A percentile compares a stretch with the other conserved stretches of the same genome.
Conservation (phyloP, 495 filamentous ascomycete genomes). For the Annulohypoxylon bovei region DNA sequence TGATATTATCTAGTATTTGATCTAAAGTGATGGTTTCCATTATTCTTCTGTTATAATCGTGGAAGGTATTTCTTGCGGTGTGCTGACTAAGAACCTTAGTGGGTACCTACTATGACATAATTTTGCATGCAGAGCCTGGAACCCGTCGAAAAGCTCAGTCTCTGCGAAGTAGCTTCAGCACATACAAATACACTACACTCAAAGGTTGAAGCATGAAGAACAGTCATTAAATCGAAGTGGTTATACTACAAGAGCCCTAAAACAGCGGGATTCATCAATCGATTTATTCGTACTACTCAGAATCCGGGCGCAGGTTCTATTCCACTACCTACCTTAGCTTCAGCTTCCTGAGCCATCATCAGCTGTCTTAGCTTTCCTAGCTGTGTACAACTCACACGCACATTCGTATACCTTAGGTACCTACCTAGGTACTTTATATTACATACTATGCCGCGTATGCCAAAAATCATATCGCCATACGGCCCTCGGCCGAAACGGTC, state of each 20-base stretch:
- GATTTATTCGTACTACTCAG: neutral
- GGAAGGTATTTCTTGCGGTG: neutral
- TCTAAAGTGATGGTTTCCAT: neutral
- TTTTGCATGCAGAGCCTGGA: neutral
- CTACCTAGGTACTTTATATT: neutral
- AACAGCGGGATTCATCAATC: neutral
- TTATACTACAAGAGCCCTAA: neutral
- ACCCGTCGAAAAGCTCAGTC: neutral
- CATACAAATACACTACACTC: neutral
- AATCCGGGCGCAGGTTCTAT: neutral
- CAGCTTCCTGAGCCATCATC: no score
- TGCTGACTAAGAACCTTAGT: conserved; percentile 18
- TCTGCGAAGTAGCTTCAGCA: neutral
- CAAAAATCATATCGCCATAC: conserved; percentile 47
- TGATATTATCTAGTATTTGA: neutral
- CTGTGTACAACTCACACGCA: neutral
- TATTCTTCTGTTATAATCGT: no score
- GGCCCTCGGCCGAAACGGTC: conserved; percentile 47
- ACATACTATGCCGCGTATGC: conserved; percentile 21
- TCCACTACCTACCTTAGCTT: neutral
- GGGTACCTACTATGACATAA: conserved; percentile 30
- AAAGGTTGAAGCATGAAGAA: neutral
- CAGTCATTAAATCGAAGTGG: neutral
- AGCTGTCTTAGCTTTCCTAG: neutral
- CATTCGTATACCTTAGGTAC: neutral